These are phyloP conservation scores for Tricholomella constricta DNA, from an alignment of 768 basidiomycete species.

Conservation along the genomic window DNA sequence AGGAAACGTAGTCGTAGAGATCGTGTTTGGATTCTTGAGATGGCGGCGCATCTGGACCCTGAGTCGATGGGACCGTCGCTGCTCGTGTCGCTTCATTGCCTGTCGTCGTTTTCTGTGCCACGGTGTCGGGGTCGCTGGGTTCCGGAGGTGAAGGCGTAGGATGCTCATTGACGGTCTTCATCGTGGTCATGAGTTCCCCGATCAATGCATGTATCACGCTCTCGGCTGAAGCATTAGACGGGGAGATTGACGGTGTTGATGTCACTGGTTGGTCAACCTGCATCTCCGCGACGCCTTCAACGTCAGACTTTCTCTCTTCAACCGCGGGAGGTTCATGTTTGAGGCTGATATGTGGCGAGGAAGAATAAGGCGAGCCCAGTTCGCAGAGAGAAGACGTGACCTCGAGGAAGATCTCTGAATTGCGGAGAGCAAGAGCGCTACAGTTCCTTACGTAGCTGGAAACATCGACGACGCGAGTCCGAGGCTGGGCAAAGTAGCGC, in stretches of 20 bases:
- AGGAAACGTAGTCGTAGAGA: conserved; percentile 64
- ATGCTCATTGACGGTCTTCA: conserved; percentile 46
- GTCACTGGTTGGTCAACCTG: conserved; percentile 48
- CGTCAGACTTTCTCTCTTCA: conserved; percentile 26
- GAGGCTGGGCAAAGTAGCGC: conserved; percentile 74
- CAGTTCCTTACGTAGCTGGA: conserved; percentile 73
- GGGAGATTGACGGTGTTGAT: conserved; percentile 15
- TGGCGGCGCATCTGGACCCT: neutral
- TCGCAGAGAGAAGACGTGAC: conserved; percentile 71
- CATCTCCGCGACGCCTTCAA: conserved; percentile 49
- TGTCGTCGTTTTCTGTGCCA: neutral
- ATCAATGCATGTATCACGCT: conserved; percentile 70
- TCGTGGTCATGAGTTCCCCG: conserved; percentile 64
- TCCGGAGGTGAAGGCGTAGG: conserved; percentile 15
- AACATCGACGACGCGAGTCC: conserved; percentile 68
- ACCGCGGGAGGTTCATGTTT: conserved; percentile 37
- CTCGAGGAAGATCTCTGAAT: conserved; percentile 75
- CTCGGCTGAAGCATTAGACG: conserved; percentile 52
- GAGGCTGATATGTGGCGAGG: conserved; percentile 60
- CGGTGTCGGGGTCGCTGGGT: neutral
- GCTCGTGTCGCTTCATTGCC: neutral
- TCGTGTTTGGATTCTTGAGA: conserved; percentile 16
- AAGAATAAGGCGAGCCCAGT: conserved; percentile 62
- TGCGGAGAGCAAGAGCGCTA: conserved; percentile 78
- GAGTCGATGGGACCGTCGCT: neutral